Conservation (phyloP, 208 protist genomes). For the Crithidia bombi region DNA sequence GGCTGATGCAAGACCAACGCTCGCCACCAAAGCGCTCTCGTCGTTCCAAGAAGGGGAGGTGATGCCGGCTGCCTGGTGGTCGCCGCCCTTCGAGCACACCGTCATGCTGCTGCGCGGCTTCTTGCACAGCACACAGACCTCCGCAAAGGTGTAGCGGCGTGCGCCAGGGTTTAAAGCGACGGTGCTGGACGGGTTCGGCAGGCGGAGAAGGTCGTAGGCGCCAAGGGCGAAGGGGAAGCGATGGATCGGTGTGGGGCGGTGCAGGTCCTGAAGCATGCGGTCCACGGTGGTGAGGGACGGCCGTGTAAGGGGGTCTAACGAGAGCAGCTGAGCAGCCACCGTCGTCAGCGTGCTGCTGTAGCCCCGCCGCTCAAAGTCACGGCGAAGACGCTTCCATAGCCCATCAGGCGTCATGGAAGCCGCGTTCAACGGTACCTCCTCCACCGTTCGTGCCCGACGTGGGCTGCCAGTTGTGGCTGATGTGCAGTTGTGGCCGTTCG, state of each 20-base stretch:
- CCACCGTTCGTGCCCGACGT: background rate
- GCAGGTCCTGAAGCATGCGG: slow-evolving; percentile 57
- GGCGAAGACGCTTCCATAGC: slow-evolving; percentile 45
- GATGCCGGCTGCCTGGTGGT: slow-evolving; percentile 44
- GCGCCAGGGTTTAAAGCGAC: slow-evolving; percentile 54
- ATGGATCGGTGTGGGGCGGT: slow-evolving; percentile 55
- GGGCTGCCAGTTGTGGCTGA: background rate
- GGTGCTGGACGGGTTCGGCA: slow-evolving; percentile 34
- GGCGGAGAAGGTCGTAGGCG: slow-evolving; percentile 53
- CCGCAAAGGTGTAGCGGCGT: slow-evolving; percentile 53
- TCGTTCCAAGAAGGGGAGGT: slow-evolving; percentile 66
- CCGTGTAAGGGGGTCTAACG: slow-evolving; percentile 64
- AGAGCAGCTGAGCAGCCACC: slow-evolving; percentile 62
- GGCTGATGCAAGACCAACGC: slow-evolving; percentile 20
- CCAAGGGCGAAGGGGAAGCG: slow-evolving; percentile 83
- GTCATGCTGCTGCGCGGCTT: slow-evolving; percentile 31
- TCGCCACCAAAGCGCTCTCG: slow-evolving; percentile 60
- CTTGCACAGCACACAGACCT: slow-evolving; percentile 57
- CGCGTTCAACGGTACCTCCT: slow-evolving; percentile 61
- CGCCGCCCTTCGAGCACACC: slow-evolving; percentile 35
- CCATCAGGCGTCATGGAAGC: slow-evolving; percentile 47
- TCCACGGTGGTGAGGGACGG: slow-evolving; percentile 51
- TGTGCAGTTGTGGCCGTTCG: background rate
- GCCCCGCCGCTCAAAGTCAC: slow-evolving; percentile 43
- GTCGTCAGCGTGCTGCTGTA: slow-evolving; percentile 59